Base-by-base conservation (phyloP, 345 rosid genomes). In the Noccaea bulbosa region DNA sequence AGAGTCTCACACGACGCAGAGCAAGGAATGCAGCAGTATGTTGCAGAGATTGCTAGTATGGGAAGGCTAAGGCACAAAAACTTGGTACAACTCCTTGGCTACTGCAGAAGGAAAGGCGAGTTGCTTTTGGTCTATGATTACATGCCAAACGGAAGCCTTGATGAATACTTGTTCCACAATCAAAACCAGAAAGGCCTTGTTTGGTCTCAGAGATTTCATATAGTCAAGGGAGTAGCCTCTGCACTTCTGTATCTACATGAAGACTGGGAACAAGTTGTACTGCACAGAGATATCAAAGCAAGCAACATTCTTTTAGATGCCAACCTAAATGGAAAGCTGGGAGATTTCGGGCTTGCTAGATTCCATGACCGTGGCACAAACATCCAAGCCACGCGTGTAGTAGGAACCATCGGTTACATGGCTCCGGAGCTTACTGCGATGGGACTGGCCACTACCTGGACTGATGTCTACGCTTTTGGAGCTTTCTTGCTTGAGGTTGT, bases 61-160 rank as follows among this genome's bases (percentile, higher is more conserved):
- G 60, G 60, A 8, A 54, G 60, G 2, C 41, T 54, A 15, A 39
- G 41, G 35, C 60, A 54, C 41, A 54, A 20, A 10, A 54, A 54
- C 60, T 14, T 54, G 60, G 60, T 54, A 15, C 60, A 54, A 4
- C 41, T 54, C 5, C 60, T 39, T 4, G 60, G 60, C 3, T 54
- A 54, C 11, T 54, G 60, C 41, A 54, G 60, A 15, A 33, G 41
- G 8, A 54, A 54, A 54, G 60, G 60, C 0, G 60, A 54, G 8
- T 54, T 54, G 12, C 60, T 54, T 33, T 54, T 54, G 60, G 41
- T 54, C 24, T 54, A 54, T 16, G 60, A 54, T 17, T 54, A 33
- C 41, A 54, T 54, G 60, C 41, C 35, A 0, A 54, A 54, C 8
- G 60, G 41, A 54, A 54, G 41, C 35, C 41, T 54, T 4, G 24